Conservation (phyloP, 495 filamentous ascomycete species). For the Neurospora sp. region DNA sequence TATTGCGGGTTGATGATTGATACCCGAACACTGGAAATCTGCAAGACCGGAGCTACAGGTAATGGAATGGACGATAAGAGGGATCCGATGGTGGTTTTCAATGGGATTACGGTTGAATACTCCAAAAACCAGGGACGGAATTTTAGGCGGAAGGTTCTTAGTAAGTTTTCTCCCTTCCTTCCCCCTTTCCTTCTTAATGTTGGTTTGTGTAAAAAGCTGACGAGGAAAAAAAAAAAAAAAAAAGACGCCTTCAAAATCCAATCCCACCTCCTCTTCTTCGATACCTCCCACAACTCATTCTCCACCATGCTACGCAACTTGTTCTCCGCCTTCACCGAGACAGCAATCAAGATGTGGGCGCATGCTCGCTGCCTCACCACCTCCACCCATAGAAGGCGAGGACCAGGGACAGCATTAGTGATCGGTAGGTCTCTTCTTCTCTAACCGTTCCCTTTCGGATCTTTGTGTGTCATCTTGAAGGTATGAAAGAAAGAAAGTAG, state of each 20-base stretch:
- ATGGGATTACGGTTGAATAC: slow-evolving; percentile 72
- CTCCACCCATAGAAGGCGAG: too few species aligned
- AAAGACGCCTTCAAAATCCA: slow-evolving; percentile 68
- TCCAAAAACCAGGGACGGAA: slow-evolving; percentile 56
- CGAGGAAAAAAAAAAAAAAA: too few species aligned
- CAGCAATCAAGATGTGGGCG: slow-evolving; percentile 75
- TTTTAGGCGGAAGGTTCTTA: slow-evolving; percentile 72
- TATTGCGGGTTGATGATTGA: slow-evolving; percentile 81
- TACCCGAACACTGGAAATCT: slow-evolving; percentile 62
- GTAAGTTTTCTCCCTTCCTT: slow-evolving; percentile 19
- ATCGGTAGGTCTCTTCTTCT: too few species aligned
- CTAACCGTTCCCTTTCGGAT: too few species aligned
- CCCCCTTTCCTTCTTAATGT: too few species aligned
- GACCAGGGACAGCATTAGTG: slow-evolving; percentile 39
- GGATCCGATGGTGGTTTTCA: slow-evolving; percentile 28
- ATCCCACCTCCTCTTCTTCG: slow-evolving; percentile 80
- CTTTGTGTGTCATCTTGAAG: too few species aligned
- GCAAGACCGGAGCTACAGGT: slow-evolving; percentile 5
- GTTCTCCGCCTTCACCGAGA: slow-evolving; percentile 61
- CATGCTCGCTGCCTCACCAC: slow-evolving; percentile 60
- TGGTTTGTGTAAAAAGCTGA: too few species aligned
- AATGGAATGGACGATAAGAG: slow-evolving; percentile 14
- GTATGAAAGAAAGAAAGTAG: too few species aligned
- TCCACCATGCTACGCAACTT: slow-evolving; percentile 61
- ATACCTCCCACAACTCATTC: slow-evolving; percentile 67